Evolutionary conservation across 2,329 filamentous ascomycete genomes (phyloP), one percentile per base, ranked within the genome.

Genomic region (Aureobasidium sp.): DNA sequence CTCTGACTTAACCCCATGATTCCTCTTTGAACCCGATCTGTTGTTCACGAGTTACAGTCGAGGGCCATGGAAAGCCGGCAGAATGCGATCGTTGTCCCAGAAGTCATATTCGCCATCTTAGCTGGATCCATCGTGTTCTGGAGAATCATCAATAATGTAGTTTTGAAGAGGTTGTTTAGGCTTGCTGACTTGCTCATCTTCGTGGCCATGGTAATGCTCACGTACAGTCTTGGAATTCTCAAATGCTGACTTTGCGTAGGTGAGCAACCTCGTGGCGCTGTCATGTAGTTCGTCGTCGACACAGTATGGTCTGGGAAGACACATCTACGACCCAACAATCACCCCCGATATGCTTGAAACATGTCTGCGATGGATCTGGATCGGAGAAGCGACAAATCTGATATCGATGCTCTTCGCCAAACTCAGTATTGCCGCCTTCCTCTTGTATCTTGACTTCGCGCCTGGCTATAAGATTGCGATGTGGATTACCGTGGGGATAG

Each of bases 371-470:
- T 50, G 29, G 35, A 57, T 61, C n/a, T 63, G 53, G 53, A 57
- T 51, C 17, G 59, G 42, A 23, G 47, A 61, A 46, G 57, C 51
- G 5, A 45, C 49, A 8, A 63, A 63, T 29, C 53, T 63, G 15
- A 55, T 53, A 10, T 31, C 62, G 17, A 63, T 63, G 62, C 55
- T 63, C 33, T 61, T 63, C 43, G 47, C 58, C 38, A 63, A 63
- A 49, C 47, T 54, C 29, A 63, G 62, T n/a, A 63, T 63, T 37
- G 57, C 60, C 25, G 35, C 62, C 21, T 63, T 60, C 49, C 57
- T 63, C 9, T 50, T 63, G 19, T 51, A 49, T 13, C 45, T 63
- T 5, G 61, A 63, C 31, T 63, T 63, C 19, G 57, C 62, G 4
- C 40, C 46, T n/a, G 57, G 55, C 43, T 63, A 61, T 50, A 61